These are phyloP conservation scores for Diaporthe velutina DNA, from an alignment of 2,329 filamentous ascomycete species.

Conservation along the genomic window DNA sequence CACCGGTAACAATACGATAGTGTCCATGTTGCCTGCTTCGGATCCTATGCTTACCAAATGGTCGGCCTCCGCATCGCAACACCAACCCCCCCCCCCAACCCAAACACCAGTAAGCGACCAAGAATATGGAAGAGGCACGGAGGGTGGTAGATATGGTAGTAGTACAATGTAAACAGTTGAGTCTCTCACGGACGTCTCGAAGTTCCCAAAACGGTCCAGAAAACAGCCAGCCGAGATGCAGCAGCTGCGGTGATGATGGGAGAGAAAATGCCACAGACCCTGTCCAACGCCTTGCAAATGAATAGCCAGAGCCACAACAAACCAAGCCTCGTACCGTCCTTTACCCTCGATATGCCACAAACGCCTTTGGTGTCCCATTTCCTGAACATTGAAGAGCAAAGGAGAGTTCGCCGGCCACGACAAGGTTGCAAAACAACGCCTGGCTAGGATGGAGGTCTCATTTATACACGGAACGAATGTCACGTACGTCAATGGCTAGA, in stretches of 20 bases:
- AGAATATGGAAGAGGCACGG: not conserved
- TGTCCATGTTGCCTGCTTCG: slow-evolving; percentile 7
- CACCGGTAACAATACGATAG: slow-evolving; percentile 23
- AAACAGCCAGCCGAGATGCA: not conserved
- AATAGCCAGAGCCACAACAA: slow-evolving; percentile 11
- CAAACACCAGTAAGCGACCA: not conserved
- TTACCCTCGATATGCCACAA: slow-evolving; percentile 5
- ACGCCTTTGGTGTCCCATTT: slow-evolving; percentile 1
- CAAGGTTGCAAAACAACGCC: slow-evolving; percentile 12
- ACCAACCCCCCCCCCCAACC: too few species aligned
- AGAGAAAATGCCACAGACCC: not conserved
- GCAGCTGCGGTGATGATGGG: slow-evolving; percentile 15
- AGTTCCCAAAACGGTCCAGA: not conserved
- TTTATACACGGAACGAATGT: slow-evolving; percentile 19
- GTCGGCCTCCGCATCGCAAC: not conserved
- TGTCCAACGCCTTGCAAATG: slow-evolving; percentile 32
- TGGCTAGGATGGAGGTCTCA: not conserved
- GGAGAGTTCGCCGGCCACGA: not conserved
- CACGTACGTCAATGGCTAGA: slow-evolving; percentile 2
- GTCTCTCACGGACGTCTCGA: not conserved
- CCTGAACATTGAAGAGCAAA: not conserved
- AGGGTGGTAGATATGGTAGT: slow-evolving; percentile 11
- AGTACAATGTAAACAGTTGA: slow-evolving; percentile 25
- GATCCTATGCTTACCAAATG: slow-evolving; percentile 16
- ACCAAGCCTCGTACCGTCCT: not conserved